Evolutionary conservation across 1,139 yeast species (phyloP).

Genomic region (Lodderomyces oxycetoniae): DNA sequence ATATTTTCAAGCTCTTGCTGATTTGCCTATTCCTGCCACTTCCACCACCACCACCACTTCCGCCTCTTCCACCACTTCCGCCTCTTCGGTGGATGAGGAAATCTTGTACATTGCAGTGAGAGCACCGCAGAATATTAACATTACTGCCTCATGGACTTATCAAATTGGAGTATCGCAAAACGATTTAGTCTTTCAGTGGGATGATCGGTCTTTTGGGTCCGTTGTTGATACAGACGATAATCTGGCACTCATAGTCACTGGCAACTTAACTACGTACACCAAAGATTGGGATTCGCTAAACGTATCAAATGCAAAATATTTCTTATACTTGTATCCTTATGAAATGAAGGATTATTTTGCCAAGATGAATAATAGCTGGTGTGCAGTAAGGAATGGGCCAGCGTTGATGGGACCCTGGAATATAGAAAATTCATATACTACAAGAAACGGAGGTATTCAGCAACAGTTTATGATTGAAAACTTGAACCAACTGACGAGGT

Average conservation of each 20-base stretch:
- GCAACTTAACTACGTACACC: conserved; percentile 39
- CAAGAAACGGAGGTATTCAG: conserved; percentile 45
- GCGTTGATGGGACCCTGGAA: conserved; percentile 23
- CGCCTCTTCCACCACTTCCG: conserved; percentile 2
- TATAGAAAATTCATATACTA: conserved; percentile 39
- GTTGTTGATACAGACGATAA: conserved; percentile 71
- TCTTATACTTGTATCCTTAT: conserved; percentile 44
- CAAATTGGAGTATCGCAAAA: conserved; percentile 67
- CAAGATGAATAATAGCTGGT: conserved; percentile 57
- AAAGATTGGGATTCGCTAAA: conserved; percentile 19
- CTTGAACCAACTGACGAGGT: conserved; percentile 56
- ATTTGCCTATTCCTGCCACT: conserved; percentile 14
- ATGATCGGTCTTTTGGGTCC: conserved; percentile 51
- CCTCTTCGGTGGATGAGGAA: conserved; percentile 11
- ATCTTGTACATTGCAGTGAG: conserved; percentile 47
- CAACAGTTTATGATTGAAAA: conserved; percentile 62
- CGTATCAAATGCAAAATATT: conserved; percentile 33
- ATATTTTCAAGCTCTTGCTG: conserved; percentile 53
- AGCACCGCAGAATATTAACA: conserved; percentile 40
- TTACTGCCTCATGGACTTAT: conserved; percentile 49
- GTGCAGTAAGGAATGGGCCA: conserved; percentile 60
- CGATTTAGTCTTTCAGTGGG: conserved; percentile 69
- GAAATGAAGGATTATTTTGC: conserved; percentile 35
- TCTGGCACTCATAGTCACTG: conserved; percentile 66
- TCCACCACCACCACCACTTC: neutral